Percentiles rank a stretch among this genome's conserved stretches.
Evolutionary conservation across 148 eudicot genomes (phyloP).

Genomic region (Spergularia bocconei): DNA sequence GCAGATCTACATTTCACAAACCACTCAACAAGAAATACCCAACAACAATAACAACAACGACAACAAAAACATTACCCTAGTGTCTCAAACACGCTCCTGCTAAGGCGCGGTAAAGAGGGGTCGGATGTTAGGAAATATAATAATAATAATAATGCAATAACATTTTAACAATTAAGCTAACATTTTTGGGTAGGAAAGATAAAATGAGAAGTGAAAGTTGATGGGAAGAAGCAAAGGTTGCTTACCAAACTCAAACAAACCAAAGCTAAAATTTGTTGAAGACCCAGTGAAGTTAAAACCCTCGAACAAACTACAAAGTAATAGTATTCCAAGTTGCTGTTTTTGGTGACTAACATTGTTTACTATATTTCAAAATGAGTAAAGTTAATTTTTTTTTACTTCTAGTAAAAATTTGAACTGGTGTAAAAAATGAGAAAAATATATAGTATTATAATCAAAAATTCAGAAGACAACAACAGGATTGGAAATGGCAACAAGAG

Average conservation of each 20-base stretch:
- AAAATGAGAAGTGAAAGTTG: neutral
- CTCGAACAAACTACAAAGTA: neutral
- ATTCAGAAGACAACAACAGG: neutral
- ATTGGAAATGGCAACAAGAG: neutral
- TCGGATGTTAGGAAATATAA: too few species aligned
- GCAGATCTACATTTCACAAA: conserved; percentile 27
- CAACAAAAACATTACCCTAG: too few species aligned
- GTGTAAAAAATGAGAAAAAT: neutral
- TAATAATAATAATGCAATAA: neutral
- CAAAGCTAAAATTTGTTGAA: conserved; percentile 2
- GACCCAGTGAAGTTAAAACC: conserved; percentile 21
- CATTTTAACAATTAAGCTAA: neutral
- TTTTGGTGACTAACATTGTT: conserved; percentile 1
- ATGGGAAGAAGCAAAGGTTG: conserved; percentile 30
- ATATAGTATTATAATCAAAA: neutral
- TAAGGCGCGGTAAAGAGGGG: too few species aligned
- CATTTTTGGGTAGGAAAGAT: neutral
- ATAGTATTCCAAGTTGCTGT: neutral
- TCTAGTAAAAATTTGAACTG: too few species aligned
- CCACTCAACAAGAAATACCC: neutral
- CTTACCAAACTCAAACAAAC: conserved; percentile 33
- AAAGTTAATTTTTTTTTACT: too few species aligned
- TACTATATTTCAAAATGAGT: too few species aligned
- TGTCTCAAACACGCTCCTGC: too few species aligned
- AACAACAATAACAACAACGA: neutral